A percentile compares a stretch with the other conserved stretches of the same genome.
Conservation (phyloP, 2,329 filamentous ascomycete genomes). For the Colletotrichum liriopes region DNA sequence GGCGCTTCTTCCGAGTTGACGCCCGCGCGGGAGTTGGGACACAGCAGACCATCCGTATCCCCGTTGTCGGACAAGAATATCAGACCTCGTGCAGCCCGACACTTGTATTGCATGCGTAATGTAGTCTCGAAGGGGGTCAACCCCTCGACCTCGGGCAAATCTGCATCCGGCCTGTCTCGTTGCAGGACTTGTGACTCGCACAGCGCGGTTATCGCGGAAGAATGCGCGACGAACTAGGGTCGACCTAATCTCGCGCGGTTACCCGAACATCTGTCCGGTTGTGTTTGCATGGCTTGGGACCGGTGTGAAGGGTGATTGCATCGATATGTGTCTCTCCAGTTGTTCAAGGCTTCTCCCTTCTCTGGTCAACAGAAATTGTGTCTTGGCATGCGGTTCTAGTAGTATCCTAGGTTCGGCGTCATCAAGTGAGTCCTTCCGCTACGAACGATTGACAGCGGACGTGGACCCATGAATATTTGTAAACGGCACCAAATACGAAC, state of each 20-base stretch:
- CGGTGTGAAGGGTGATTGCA: conserved; percentile 26
- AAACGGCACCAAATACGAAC: conserved; percentile 3
- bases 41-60: background rate
- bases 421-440: too few species aligned
- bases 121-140: background rate
- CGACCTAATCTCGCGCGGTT: conserved; percentile 25
- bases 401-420: background rate
- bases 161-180: background rate
- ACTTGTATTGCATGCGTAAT: background rate
- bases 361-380: background rate
- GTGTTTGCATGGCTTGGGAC: conserved; percentile 10
- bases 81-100: conserved; percentile 11
- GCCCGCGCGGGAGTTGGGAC: background rate
- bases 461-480: background rate
- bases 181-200: background rate
- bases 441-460: background rate
- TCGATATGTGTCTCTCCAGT: background rate
- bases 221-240: background rate
- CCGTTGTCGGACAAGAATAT: conserved; percentile 8
- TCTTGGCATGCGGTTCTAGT: too few species aligned
- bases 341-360: too few species aligned
- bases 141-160: background rate
- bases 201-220: too few species aligned
- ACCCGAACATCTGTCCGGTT: background rate
- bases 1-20: background rate